Percentiles rank a stretch among this genome's conserved stretches.
Evolutionary conservation across 2,329 filamentous ascomycete genomes (phyloP).

Genomic region (Aspergillus thermomutatus): DNA sequence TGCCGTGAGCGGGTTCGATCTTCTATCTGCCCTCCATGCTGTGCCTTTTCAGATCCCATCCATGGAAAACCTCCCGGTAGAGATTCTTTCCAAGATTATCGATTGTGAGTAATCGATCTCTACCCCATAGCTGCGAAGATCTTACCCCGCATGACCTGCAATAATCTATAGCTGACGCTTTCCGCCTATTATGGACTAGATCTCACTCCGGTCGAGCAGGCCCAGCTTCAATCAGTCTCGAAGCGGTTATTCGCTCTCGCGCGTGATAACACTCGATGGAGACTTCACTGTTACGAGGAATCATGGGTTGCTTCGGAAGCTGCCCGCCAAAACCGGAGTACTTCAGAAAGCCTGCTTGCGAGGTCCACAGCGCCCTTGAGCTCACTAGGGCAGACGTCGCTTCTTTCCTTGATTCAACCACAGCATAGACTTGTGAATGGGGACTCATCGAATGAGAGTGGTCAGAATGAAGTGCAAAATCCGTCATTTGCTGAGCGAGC

Average conservation of each 20-base stretch:
- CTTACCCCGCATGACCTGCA: conserved; percentile 17
- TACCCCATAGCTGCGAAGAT: background rate
- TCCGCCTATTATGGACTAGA: conserved; percentile 40
- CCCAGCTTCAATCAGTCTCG: conserved; percentile 67
- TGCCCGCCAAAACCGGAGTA: conserved; percentile 17
- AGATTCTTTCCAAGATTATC: conserved; percentile 62
- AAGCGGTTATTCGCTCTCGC: conserved; percentile 63
- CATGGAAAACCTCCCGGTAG: conserved; percentile 59
- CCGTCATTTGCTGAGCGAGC: conserved; percentile 27
- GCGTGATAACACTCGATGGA: conserved; percentile 76
- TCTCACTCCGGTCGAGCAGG: conserved; percentile 63
- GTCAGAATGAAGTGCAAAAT: conserved; percentile 2
- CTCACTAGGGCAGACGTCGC: conserved; percentile 29
- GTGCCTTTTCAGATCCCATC: conserved; percentile 14
- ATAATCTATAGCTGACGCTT: conserved; percentile 10
- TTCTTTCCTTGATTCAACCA: conserved; percentile 35
- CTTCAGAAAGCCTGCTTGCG: conserved; percentile 49
- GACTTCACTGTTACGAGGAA: conserved; percentile 66
- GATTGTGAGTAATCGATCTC: conserved; percentile 49
- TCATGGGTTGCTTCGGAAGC: conserved; percentile 62
- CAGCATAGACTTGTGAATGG: conserved; percentile 5
- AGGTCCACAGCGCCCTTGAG: conserved; percentile 30
- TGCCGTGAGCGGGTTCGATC: background rate
- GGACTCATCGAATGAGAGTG: background rate
- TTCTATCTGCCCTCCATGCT: conserved; percentile 25